Conservation (phyloP, 176 grass and related monocot genomes). For the Eragrostis curvula region DNA sequence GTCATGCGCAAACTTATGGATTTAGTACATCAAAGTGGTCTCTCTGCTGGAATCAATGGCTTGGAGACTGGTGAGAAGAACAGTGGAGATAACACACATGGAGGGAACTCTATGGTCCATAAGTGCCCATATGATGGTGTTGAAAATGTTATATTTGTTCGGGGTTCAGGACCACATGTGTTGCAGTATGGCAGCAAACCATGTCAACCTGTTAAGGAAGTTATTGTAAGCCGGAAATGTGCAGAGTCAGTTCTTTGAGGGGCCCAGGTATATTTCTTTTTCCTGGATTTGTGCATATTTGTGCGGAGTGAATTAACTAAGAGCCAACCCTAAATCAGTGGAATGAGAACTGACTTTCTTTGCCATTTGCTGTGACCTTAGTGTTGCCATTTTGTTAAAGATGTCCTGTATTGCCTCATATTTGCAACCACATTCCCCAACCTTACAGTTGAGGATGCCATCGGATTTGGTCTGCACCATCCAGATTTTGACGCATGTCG, state of each 20-base stretch:
- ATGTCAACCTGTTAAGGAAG: slow-evolving; percentile 68
- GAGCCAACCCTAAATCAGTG: background rate
- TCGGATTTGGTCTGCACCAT: background rate
- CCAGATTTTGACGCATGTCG: background rate
- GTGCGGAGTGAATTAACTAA: background rate
- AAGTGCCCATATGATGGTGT: slow-evolving; percentile 73
- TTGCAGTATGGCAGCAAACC: slow-evolving; percentile 46
- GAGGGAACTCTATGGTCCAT: slow-evolving; percentile 34
- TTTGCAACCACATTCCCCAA: background rate
- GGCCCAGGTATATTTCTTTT: slow-evolving; percentile 67
- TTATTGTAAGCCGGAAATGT: slow-evolving; percentile 97
- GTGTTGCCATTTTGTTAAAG: background rate
- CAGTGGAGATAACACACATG: slow-evolving; percentile 40
- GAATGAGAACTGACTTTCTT: background rate
- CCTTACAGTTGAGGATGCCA: background rate
- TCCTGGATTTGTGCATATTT: background rate
- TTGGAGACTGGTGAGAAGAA: slow-evolving; percentile 42
- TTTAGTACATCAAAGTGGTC: slow-evolving; percentile 45
- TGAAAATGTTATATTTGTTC: slow-evolving; percentile 79
- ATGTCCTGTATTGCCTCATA: background rate
- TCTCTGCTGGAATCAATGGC: slow-evolving; percentile 45
- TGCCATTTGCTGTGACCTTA: background rate
- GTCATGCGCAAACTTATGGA: slow-evolving; percentile 68
- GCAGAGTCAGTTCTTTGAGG: slow-evolving; percentile 96
- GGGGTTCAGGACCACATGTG: slow-evolving; percentile 82